These are phyloP conservation scores for Hyphodiscus hymeniophilus DNA, from an alignment of 495 filamentous ascomycete genomes.

Conservation along the genomic window DNA sequence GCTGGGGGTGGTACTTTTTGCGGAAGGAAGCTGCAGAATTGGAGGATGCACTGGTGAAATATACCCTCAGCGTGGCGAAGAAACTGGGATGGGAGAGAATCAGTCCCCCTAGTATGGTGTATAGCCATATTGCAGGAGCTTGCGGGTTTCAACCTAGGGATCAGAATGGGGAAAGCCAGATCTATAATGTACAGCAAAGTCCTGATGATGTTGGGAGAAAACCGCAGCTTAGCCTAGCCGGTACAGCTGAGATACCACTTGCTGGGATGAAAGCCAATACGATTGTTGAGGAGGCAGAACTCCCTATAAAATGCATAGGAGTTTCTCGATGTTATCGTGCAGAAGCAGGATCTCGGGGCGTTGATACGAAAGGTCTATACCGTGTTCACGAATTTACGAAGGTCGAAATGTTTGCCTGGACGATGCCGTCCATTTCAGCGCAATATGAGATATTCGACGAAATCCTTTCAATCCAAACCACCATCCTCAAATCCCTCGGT, in stretches of 20 bases:
- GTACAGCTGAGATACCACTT: conserved; percentile 89
- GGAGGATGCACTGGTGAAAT: conserved; percentile 87
- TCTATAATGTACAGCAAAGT: conserved; percentile 66
- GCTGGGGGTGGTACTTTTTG: conserved; percentile 97
- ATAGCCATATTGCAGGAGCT: conserved; percentile 79
- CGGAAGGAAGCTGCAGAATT: conserved; percentile 81
- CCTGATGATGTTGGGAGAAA: conserved; percentile 49
- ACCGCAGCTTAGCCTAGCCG: conserved; percentile 66
- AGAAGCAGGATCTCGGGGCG: conserved; percentile 83
- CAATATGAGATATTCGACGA: conserved; percentile 63
- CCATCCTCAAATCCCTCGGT: conserved; percentile 64
- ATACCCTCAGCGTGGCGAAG: conserved; percentile 60
- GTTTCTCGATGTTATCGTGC: conserved; percentile 86
- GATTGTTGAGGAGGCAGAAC: conserved; percentile 47
- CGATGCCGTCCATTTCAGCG: conserved; percentile 34
- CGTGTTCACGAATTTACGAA: conserved; percentile 99
- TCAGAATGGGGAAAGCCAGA: conserved; percentile 80
- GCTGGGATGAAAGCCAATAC: conserved; percentile 81
- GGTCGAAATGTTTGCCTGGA: conserved; percentile 94
- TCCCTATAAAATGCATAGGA: conserved; percentile 75
- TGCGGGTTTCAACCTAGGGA: conserved; percentile 94
- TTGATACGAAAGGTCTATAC: conserved; percentile 89
- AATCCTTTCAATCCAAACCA: conserved; percentile 76
- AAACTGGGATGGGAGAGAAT: conserved; percentile 62
- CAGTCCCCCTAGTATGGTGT: conserved; percentile 81